Evolutionary conservation across 495 filamentous ascomycete species (phyloP), one percentile per base, ranked within the genome.

Genomic region (Trichocladium uniseriatum): DNA sequence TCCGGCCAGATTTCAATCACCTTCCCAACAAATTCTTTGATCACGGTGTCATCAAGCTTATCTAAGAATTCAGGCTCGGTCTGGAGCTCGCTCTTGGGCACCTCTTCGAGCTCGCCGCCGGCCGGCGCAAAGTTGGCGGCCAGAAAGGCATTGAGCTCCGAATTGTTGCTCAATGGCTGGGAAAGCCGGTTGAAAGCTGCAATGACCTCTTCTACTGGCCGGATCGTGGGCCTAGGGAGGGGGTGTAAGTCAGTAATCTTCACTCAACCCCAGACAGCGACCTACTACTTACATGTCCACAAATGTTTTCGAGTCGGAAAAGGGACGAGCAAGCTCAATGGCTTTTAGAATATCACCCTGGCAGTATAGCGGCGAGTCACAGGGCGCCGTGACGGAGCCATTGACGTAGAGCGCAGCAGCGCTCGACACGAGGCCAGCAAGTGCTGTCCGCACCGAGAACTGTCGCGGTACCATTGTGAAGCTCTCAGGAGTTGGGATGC

Each of bases 1-100:
- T 71, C 72, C 22, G 72, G 72, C 72, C 72, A 76, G 49, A 76
- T 76, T 51, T 65, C 60, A 37, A 76, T 74, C 50, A 76, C 71
- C 45, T 72, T 69, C 13, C 62, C 40, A 41, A 64, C 61, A 47
- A 73, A 76, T 47, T 76, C 68, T 40, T 63, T 68, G 55, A 74
- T 56, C 19, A 68, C 69, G 16, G 60, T 42, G 55, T 74, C 69
- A 3, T 67, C 43, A 49, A 76, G 49, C 14, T 65, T 67, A 52
- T 67, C 46, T 20, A 76, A 59, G 53, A 76, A 76, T 11, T 31
- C 51, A 21, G 72, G 61, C 21, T 74, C 52, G 21, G 67, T 72
- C 38, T 64, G 24, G 18, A 74, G 56, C 57, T 71, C 48, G 22
- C 54, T 53, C 4, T 22, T 41, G n/a, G 70, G 62, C 42, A 76